Base-by-base conservation (phyloP, 2,329 filamentous ascomycete genomes). In the Huntiella moniliformis region DNA sequence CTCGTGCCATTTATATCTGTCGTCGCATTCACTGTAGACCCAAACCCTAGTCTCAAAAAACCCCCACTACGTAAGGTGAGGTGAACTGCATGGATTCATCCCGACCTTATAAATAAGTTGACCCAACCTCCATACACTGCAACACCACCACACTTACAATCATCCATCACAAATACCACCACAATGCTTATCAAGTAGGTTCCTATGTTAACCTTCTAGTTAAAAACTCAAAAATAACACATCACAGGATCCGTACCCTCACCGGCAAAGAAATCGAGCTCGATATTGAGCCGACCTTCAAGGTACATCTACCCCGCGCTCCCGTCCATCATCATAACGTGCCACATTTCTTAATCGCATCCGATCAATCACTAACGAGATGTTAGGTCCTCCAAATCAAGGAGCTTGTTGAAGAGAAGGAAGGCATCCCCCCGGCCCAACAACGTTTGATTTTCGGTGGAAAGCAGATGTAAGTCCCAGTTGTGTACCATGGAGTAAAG, bases 261-360 rank as follows among this genome's bases (percentile, higher is more conserved):
- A 96, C 91, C 53, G 91, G 91, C 59, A 96, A 96, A 71, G 86
- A 98, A 67, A 96, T 96, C 62, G 88, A 96, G 71, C 77, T 98
- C 57, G 87, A 96, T 60, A 93, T 98, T 60, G 91, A 96, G 69
- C 71, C 77, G 45, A 79, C 85, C 58, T 93, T 93, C 73, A 94
- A 87, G 74, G 87, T 92, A 65, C 55, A 58, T n/a, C 10, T 16
- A 12, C 11, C 16, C n/a, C 16, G 15, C 39, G 16, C n/a, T 37
- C 31, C 15, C 18, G 15, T 8, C 34, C 15, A 15, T 34, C n/a
- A 6, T 34, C 37, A 33, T 13, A 16, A 31, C 34, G 12, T n/a
- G 22, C 10, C 22, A 28, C 22, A 3, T 28, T 28, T 28, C 22
- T 10, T 28, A 28, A 28, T 10, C 22, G 22, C 22, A 8, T 28